phyloP scores from a whole-genome alignment of 225 moss, liverwort and hornwort genomes.

The Bryoerythrophyllum caledonicum region DNA sequence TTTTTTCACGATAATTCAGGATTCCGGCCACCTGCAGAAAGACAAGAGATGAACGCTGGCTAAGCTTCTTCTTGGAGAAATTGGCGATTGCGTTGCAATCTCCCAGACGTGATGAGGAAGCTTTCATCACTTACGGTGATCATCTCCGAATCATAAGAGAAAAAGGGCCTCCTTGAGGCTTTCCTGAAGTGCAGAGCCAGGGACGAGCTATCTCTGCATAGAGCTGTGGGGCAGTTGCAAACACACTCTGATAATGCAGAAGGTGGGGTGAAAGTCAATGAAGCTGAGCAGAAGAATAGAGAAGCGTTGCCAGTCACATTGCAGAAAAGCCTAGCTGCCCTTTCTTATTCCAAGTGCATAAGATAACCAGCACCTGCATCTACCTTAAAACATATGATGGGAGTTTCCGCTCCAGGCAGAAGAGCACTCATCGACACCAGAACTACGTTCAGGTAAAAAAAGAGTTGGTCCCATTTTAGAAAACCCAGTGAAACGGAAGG shows the following conservation, averaged over 20 bases:
- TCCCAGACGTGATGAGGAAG: neutral
- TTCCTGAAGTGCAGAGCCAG: neutral
- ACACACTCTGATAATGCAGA: neutral
- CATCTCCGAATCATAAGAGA: neutral
- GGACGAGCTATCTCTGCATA: neutral
- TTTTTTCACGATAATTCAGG: neutral
- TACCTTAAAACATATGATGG: neutral
- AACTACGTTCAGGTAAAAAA: conserved; percentile 6
- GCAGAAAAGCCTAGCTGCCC: neutral
- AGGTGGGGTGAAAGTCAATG: conserved; percentile 12
- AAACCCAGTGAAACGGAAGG: neutral
- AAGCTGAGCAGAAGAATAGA: neutral
- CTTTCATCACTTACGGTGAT: neutral
- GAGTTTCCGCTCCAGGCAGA: neutral
- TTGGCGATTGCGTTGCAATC: neutral
- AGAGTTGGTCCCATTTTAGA: conserved; percentile 1
- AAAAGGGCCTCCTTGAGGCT: neutral
- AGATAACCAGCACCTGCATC: neutral
- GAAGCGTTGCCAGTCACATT: neutral
- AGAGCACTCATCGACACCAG: neutral
- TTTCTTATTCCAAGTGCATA: conserved; percentile 6
- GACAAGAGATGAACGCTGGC: conserved; percentile 7
- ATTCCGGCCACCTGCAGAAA: neutral
- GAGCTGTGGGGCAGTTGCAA: neutral
- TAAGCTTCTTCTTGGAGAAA: conserved; percentile 1